These are phyloP conservation scores for Closterium sp. DNA, from an alignment of 139 green algal genomes.

Conservation along the genomic window DNA sequence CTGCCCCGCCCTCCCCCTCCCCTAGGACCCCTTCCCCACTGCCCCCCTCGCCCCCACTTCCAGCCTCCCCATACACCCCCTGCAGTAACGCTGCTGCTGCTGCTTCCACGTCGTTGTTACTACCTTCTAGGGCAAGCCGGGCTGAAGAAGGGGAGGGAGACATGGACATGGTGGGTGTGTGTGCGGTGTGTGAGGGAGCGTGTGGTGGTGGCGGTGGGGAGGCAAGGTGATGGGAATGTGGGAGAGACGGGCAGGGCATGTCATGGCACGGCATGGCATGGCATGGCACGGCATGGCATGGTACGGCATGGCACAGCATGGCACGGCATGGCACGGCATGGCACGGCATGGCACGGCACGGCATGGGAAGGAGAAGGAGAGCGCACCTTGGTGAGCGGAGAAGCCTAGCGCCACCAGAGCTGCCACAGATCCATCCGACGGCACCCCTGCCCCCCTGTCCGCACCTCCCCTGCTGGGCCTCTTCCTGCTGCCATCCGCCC, in stretches of 20 bases:
- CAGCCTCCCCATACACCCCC: conserved; percentile 2
- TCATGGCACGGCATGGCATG: too few species aligned
- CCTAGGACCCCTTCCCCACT: conserved; percentile 24
- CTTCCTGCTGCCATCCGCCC: not conserved
- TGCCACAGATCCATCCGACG: not conserved
- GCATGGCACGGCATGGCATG: too few species aligned
- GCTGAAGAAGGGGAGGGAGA: not conserved
- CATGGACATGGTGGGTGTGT: too few species aligned
- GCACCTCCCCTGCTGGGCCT: not conserved
- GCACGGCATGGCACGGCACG: too few species aligned
- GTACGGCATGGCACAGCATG: too few species aligned
- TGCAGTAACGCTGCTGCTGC: not conserved
- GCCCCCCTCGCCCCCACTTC: not conserved
- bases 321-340: too few species aligned
- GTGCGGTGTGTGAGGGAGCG: too few species aligned
- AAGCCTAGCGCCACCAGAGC: not conserved
- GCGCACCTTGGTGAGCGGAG: not conserved
- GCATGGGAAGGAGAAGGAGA: not conserved
- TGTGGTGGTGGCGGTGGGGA: too few species aligned
- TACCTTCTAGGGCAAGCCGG: not conserved
- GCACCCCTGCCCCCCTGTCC: too few species aligned
- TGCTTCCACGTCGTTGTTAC: not conserved
- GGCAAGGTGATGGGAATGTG: too few species aligned
- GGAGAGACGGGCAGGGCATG: too few species aligned
- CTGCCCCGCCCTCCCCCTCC: conserved; percentile 21